Base-by-base conservation (phyloP, 2,329 filamentous ascomycete genomes). In the Ophiostoma tasmaniense region DNA sequence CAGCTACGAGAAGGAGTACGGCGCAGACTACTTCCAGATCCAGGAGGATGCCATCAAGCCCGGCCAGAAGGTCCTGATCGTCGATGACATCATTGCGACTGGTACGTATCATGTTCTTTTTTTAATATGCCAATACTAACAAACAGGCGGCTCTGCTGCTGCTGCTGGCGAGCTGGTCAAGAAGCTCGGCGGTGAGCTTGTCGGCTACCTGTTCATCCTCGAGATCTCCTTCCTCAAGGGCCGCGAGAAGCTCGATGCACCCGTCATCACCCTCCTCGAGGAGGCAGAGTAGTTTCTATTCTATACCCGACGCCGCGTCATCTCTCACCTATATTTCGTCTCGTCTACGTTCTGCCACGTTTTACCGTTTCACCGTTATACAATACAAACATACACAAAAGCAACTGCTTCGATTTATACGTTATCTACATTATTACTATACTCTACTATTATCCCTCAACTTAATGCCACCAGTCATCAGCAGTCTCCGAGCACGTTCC, bases 41-140 rank as follows among this genome's bases (percentile, higher is more conserved):
- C 95, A 99, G 83, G 83, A 86, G 73, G 93, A 90, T 79, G 89
- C 90, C 62, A 89, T 99, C 76, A 89, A 90, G 81, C 84, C 87
- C 67, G 93, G 93, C 45, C 92, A 97, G 82, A 93, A 90, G 79
- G 94, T 97, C 70, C 82, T 99, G 72, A 86, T 99, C 73, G 93
- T 99, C 39, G 95, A 99, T 79, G 95, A 99, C 79, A 96, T 99
- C 77, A 98, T 99, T 81, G 95, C 95, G 69, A 99, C 95, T 73
- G 94, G 94, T 97, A 84, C 79, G 89, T 81, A 66, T 6, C 30
- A 3, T 3, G 55, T 67, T 25, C 14, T 14, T 64, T 64, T 66
- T 13, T 68, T 25, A 11, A 7, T 10, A 14, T 55, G 5, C 61
- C 11, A 8, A 64, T 64, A 64, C 62, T 64, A 7, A 55, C 69